phyloP scores from a whole-genome alignment of 2,329 filamentous ascomycete genomes.

The Penicillium sclerotigenum region DNA sequence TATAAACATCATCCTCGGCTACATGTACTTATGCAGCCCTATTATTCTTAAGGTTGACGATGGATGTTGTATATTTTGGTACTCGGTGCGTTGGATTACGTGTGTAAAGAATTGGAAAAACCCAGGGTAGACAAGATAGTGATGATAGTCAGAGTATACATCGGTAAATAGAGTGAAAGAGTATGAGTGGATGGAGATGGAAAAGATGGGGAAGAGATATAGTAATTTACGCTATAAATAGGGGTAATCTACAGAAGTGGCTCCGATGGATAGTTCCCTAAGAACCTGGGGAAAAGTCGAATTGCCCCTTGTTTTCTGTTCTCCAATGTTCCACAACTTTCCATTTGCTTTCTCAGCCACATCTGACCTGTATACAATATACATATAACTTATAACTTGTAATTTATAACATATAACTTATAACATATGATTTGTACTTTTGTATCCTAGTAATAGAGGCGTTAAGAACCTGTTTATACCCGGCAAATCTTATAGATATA shows the following conservation, averaged over 20 bases:
- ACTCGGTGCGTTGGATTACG: not conserved
- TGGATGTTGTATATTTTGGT: not conserved
- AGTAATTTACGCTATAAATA: not conserved
- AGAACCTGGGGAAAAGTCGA: not conserved
- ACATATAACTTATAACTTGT: too few relatives aligned
- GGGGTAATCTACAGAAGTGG: not conserved
- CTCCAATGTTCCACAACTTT: not conserved
- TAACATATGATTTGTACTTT: conserved; percentile 1
- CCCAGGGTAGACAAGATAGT: not conserved
- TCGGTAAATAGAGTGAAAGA: too few relatives aligned
- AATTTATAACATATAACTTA: too few relatives aligned
- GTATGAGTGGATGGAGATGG: too few relatives aligned
- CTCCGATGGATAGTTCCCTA: not conserved
- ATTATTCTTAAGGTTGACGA: not conserved
- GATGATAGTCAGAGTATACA: not conserved
- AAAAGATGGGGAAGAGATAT: too few relatives aligned
- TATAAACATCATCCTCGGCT: too few relatives aligned
- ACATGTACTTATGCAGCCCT: too few relatives aligned
- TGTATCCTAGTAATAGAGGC: not conserved
- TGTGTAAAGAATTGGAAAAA: not conserved
- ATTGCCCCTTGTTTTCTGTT: not conserved
- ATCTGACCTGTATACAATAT: not conserved
- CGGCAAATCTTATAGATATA: not conserved
- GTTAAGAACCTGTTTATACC: not conserved
- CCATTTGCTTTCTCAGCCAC: conserved; percentile 1